These are phyloP conservation scores for Fusarium metavorans DNA, from an alignment of 2,329 filamentous ascomycete genomes.

Conservation along the genomic window DNA sequence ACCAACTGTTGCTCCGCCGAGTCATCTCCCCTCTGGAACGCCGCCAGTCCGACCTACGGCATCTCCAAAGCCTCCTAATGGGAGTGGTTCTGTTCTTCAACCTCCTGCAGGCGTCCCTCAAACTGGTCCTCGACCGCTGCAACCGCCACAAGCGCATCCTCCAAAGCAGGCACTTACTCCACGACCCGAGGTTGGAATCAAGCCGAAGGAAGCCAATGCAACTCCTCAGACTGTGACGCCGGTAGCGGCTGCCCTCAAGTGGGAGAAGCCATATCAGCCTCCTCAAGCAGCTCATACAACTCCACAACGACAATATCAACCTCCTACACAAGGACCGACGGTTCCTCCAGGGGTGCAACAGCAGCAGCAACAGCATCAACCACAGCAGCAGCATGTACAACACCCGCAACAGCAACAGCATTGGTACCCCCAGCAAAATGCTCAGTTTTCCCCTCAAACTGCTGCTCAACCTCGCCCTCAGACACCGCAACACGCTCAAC, in stretches of 20 bases:
- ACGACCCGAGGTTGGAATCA: slow-evolving; percentile 49
- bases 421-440: slow-evolving; percentile 38
- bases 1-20: slow-evolving; percentile 45
- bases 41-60: slow-evolving; percentile 46
- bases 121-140: slow-evolving; percentile 47
- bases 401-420: slow-evolving; percentile 29
- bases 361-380: slow-evolving; percentile 33
- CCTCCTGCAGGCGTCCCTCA: slow-evolving; percentile 50
- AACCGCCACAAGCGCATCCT: slow-evolving; percentile 46
- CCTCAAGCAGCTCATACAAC: slow-evolving; percentile 43
- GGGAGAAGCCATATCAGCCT: slow-evolving; percentile 58
- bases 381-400: slow-evolving; percentile 31
- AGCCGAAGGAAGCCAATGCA: slow-evolving; percentile 44
- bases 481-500: slow-evolving; percentile 35
- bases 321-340: slow-evolving; percentile 38
- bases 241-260: slow-evolving; percentile 49
- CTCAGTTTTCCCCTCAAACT: slow-evolving; percentile 37
- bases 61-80: slow-evolving; percentile 47
- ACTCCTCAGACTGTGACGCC: slow-evolving; percentile 39
- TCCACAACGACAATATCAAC: slow-evolving; percentile 42
- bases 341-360: slow-evolving; percentile 35
- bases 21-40: slow-evolving; percentile 44
- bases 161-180: slow-evolving; percentile 49
- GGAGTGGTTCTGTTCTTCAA: slow-evolving; percentile 51
- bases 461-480: slow-evolving; percentile 40